Evolutionary conservation across 129 eudicot genomes (phyloP), one percentile per base, ranked within the genome.

Genomic region (Kitagawia praeruptora): DNA sequence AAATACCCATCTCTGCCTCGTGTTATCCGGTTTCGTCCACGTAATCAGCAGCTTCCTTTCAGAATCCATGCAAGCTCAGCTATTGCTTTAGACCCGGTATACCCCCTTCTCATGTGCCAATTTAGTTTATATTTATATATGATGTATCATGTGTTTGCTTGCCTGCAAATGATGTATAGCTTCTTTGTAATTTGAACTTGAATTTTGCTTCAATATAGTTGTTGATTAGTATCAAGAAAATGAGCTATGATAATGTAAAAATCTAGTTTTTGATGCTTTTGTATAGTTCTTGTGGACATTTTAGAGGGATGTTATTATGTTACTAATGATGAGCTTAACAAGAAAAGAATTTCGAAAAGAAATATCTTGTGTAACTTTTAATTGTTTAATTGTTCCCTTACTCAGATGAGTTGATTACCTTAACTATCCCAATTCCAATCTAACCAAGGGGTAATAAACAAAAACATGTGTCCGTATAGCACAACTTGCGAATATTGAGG

Each of bases 61-160:
- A 86, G 85, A 80, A 85, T 91, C 80, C 83, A 84, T 45, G 90
- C 94, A 8, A 49, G 81, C 78, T 86, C 90, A 11, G 53, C 51
- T 10, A 5, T 42, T 51, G 90, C 85, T 58, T 53, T 88, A 13
- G 86, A 85, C 56, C 81, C 87, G 84, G 97, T 89, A 88, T 58
- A 27, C 31, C 44, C 67, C 64, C 69, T 51, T 70, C 39, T 69
- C 23, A 69, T 0, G 42, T 41, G 28, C 34, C 74, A 12, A 1
- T 67, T 13, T 48, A 3, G 69, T 21, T 6, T 21, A n/a, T 46
- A 11, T 46, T 0, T 11, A 11, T 40, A 2, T 46, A 3, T 46
- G 15, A 44, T 61, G 2, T 6, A 6, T 63, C 37, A 63, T 66
- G 34, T n/a, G 2, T 66, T 21, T 58, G 31, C n/a, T 58, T 58